A percentile compares a stretch with the other conserved stretches of the same genome.
Conservation (phyloP, 257 asterid species). For the Primulina eburnea region DNA sequence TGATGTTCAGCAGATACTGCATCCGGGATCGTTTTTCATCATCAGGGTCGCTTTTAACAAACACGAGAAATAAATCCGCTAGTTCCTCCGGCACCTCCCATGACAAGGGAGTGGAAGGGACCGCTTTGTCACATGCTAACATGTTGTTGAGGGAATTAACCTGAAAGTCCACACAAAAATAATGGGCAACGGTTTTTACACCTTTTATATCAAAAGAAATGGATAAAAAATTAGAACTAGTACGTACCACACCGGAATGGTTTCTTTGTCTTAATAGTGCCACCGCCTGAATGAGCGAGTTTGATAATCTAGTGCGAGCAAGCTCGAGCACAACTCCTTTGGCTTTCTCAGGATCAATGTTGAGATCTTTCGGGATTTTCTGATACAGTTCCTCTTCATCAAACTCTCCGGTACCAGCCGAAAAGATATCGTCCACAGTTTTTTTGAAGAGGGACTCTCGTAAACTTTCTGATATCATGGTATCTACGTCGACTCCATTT, state of each 20-base stretch:
- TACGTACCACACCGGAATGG: constrained; percentile 62
- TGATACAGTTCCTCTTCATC: constrained; percentile 76
- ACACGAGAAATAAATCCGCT: constrained; percentile 63
- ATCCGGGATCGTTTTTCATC: constrained; percentile 66
- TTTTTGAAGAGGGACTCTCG: constrained; percentile 75
- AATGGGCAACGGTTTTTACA: constrained; percentile 14
- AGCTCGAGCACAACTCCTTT: constrained; percentile 62
- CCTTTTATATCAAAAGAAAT: background rate
- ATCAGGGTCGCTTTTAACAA: constrained; percentile 51
- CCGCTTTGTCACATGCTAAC: constrained; percentile 95
- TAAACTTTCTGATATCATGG: constrained; percentile 72
- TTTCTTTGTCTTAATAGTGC: constrained; percentile 80
- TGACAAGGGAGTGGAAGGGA: constrained; percentile 67
- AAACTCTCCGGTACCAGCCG: constrained; percentile 96
- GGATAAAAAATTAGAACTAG: constrained; percentile 12
- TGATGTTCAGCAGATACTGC: constrained; percentile 75
- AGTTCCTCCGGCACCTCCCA: constrained; percentile 89
- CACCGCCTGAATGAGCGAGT: constrained; percentile 88
- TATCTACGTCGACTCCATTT: constrained; percentile 73
- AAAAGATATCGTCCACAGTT: constrained; percentile 62
- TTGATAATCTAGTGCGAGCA: constrained; percentile 65
- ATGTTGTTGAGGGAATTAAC: constrained; percentile 82
- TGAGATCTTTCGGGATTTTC: constrained; percentile 83
- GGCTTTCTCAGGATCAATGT: constrained; percentile 61
- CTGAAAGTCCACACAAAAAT: constrained; percentile 34